phyloP scores from a whole-genome alignment of 208 protist species.

The Crithidia sp. region DNA sequence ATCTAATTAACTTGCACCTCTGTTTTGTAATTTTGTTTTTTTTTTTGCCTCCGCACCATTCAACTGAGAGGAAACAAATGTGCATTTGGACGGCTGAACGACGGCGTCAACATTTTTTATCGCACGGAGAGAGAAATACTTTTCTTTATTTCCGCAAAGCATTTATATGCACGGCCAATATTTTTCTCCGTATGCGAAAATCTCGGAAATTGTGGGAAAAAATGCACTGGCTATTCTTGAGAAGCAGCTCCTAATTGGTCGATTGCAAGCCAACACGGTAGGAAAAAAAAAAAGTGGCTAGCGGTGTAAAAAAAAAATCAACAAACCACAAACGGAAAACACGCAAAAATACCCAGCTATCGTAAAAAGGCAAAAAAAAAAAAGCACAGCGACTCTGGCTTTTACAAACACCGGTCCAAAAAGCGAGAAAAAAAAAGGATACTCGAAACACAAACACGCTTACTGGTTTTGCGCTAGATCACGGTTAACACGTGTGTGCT shows the following conservation, averaged over 20 bases:
- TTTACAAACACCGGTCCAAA: not conserved
- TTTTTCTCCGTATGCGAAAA: too few species aligned
- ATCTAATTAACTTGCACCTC: too few species aligned
- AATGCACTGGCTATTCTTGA: not conserved
- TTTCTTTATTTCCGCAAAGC: too few species aligned
- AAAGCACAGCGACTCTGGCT: not conserved
- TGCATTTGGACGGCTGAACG: not conserved
- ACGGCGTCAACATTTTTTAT: too few species aligned
- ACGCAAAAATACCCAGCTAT: not conserved
- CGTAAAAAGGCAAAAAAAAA: constrained; percentile 12
- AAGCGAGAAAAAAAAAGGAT: not conserved
- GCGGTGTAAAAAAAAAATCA: too few species aligned
- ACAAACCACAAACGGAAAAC: not conserved
- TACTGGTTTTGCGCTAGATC: constrained; percentile 53
- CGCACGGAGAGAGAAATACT: too few species aligned
- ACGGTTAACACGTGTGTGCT: constrained; percentile 82
- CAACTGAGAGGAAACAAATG: too few species aligned
- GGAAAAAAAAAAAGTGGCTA: too few species aligned
- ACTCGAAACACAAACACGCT: not conserved
- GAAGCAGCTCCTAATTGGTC: too few species aligned
- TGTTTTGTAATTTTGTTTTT: constrained; percentile 1
- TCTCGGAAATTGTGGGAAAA: not conserved
- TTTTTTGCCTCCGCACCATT: not conserved
- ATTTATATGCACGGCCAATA: not conserved
- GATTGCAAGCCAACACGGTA: too few species aligned